Percentiles rank a stretch among this genome's conserved stretches.
phyloP scores from a whole-genome alignment of 2,329 filamentous ascomycete species.

The Cercospora zeae-maydis region DNA sequence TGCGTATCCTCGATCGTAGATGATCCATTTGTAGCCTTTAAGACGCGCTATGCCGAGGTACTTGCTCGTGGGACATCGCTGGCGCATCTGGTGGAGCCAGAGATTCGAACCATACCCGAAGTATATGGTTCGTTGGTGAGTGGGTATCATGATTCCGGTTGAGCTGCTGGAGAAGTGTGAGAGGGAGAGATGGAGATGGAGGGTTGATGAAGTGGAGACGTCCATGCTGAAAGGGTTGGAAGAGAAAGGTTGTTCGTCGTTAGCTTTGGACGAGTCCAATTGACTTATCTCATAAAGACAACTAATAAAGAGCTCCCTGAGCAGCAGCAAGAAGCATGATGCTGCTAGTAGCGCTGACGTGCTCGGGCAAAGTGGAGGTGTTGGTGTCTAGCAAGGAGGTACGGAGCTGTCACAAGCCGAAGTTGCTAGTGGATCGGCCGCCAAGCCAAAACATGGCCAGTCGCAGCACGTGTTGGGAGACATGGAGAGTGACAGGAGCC shows the following conservation, averaged over 20 bases:
- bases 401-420: neutral
- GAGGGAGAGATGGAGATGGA: conserved; percentile 1
- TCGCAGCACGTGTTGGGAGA: neutral
- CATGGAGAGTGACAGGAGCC: neutral
- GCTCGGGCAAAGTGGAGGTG: neutral
- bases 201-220: neutral
- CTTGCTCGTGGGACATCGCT: conserved; percentile 55
- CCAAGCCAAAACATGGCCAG: neutral
- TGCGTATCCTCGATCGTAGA: conserved; percentile 64
- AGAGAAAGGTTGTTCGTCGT: neutral
- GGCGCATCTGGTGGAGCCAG: conserved; percentile 61
- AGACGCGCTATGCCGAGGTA: conserved; percentile 59
- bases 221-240: conserved; percentile 1
- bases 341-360: neutral
- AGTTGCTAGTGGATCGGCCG: neutral
- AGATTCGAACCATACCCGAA: conserved; percentile 72
- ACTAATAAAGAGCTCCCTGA: neutral
- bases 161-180: neutral
- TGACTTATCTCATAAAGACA: neutral
- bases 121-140: conserved; percentile 31
- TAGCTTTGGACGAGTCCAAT: neutral
- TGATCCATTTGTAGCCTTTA: conserved; percentile 59
- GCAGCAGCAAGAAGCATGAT: neutral
- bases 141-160: neutral
- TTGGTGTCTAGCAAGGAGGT: too few relatives aligned